A percentile compares a stretch with the other conserved stretches of the same genome.
These are phyloP conservation scores for Aspergillus sp. DNA, from an alignment of 2,329 filamentous ascomycete genomes.

Conservation along the genomic window DNA sequence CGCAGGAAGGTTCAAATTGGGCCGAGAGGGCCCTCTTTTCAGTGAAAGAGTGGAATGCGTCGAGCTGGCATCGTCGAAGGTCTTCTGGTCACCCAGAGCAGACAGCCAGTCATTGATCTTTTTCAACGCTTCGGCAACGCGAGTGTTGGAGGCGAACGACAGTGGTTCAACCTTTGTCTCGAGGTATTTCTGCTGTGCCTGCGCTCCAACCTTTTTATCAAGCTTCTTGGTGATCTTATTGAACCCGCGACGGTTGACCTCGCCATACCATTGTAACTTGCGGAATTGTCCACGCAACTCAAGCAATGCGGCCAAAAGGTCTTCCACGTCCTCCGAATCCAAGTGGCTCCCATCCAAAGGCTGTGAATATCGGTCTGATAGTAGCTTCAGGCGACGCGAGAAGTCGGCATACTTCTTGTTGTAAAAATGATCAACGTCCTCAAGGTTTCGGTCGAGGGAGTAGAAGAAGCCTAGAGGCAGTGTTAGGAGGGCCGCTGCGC, in stretches of 20 bases:
- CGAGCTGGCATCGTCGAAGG: conserved; percentile 72
- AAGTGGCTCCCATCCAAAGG: conserved; percentile 69
- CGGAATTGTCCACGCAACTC: conserved; percentile 84
- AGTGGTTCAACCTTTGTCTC: conserved; percentile 86
- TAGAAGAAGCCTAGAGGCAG: conserved; percentile 82
- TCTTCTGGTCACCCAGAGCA: conserved; percentile 72
- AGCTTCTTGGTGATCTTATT: conserved; percentile 99
- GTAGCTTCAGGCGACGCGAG: conserved; percentile 76
- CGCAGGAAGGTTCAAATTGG: conserved; percentile 70
- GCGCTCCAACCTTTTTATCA: conserved; percentile 84
- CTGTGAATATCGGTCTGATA: conserved; percentile 84
- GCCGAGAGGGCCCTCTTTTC: conserved; percentile 72
- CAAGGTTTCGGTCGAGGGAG: conserved; percentile 91
- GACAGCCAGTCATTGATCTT: conserved; percentile 91
- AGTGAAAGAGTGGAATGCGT: conserved; percentile 69
- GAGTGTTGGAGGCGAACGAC: conserved; percentile 76
- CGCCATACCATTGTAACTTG: conserved; percentile 96
- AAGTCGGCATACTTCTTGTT: conserved; percentile 91
- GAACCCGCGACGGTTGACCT: conserved; percentile 93
- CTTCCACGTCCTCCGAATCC: conserved; percentile 85
- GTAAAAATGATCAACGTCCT: conserved; percentile 95
- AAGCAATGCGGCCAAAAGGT: conserved; percentile 84
- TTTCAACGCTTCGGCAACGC: conserved; percentile 59
- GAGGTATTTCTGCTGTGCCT: conserved; percentile 81
- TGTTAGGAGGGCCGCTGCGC: conserved; percentile 21